A percentile compares a stretch with the other conserved stretches of the same genome.
Evolutionary conservation across 208 protist species (phyloP).

Genomic region (Hexamita inflata): DNA sequence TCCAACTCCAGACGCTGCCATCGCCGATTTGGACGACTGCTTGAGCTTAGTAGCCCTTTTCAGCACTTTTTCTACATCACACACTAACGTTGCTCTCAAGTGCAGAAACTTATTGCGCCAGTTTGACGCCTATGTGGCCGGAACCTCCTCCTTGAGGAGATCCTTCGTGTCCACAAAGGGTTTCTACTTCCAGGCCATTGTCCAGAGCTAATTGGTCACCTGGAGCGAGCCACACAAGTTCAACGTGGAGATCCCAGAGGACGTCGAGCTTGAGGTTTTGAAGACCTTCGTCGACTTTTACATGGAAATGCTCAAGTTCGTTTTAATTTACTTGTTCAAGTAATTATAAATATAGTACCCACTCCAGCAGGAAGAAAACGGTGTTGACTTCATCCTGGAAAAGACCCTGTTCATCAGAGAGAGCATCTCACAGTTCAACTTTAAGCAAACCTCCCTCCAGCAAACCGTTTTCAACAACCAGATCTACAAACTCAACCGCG

Average conservation of each 20-base stretch:
- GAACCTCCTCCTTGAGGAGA: constrained; percentile 63
- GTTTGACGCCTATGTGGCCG: constrained; percentile 65
- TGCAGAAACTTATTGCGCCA: constrained; percentile 56
- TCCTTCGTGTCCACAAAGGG: constrained; percentile 92
- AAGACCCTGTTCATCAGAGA: not conserved
- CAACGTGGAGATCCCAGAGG: constrained; percentile 57
- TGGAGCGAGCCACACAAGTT: constrained; percentile 91
- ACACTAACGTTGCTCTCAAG: constrained; percentile 38
- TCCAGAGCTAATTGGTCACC: constrained; percentile 72
- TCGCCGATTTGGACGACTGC: constrained; percentile 82
- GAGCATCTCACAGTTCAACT: not conserved
- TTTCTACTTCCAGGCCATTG: constrained; percentile 88
- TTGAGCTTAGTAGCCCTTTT: constrained; percentile 78
- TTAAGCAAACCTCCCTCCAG: not conserved
- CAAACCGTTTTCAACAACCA: not conserved
- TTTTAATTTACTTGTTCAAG: constrained; percentile 81
- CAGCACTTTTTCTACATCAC: constrained; percentile 53
- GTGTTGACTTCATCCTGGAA: not conserved
- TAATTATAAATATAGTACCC: not conserved
- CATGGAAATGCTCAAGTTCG: constrained; percentile 74
- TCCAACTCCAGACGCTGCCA: constrained; percentile 80
- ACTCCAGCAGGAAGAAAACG: not conserved
- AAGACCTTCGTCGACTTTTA: constrained; percentile 90
- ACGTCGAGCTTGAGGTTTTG: constrained; percentile 80
- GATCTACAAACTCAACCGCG: not conserved